Evolutionary conservation across 768 basidiomycete genomes (phyloP), one percentile per base, ranked within the genome.

Genomic region (Collybiopsis luxurians): DNA sequence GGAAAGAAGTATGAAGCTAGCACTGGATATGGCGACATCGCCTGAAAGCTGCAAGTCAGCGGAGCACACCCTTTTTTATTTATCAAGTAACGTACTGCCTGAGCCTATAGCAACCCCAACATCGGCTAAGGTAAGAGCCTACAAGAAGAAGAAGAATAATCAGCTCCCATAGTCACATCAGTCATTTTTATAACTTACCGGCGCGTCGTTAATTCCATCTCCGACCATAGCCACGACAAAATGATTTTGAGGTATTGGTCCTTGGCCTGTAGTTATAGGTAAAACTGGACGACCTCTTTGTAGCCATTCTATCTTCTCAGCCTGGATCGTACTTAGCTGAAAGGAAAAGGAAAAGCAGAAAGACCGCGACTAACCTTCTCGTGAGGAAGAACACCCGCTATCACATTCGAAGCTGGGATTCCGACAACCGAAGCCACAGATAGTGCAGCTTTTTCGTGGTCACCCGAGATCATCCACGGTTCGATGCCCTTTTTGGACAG

Each of bases 391-490:
- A 92, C 90, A 0, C 86, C 89, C n/a, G 90, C 91, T 51, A 87
- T 83, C 45, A 95, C 87, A 60, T 90, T 84, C 23, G 72, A 72
- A 38, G 74, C 69, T 0, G 83, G 77, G 53, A 95, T 88, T 3
- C 89, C 89, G 1, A 90, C 83, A 56, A 70, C 73, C 56, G 69
- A 70, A 0, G 88, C 92, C 24, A 95, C 86, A 15, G 90, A 87
- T 47, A 72, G 72, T 0, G 90, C 90, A 0, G 92, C 92, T 2
- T 66, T 67, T 1, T 64, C 66, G 55, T 81, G 78, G 65, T 95
- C 92, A 2, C 93, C 93, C 13, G 90, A 89, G 26, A 93, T 82
- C 82, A 95, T 92, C 83, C 85, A 91, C 0, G 86, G 82, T 21
- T 72, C 75, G 34, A 91, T 79, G 0, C 82, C 81, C 39, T 75